Evolutionary conservation across 202 grass and related monocot genomes (phyloP).

Genomic region (Sporobolus alterniflorus): DNA sequence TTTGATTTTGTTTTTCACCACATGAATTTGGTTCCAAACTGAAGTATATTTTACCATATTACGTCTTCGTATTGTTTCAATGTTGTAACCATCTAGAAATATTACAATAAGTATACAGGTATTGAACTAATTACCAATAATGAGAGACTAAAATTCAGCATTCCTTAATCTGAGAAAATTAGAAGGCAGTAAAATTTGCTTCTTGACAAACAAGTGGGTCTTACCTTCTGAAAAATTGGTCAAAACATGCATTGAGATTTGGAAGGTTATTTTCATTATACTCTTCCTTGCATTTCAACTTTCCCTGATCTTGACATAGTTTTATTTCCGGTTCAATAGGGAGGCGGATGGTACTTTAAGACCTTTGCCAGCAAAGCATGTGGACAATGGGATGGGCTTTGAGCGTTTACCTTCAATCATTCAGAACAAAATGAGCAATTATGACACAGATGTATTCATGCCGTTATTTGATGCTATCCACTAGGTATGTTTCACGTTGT

Average conservation of each 20-base stretch:
- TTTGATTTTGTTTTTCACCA: too few relatives aligned
- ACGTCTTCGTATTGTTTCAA: background rate
- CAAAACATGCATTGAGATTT: slow-evolving; percentile 97
- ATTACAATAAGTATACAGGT: background rate
- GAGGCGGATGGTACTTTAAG: slow-evolving; percentile 85
- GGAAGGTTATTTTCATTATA: slow-evolving; percentile 47
- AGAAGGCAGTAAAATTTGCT: background rate
- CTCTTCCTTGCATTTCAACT: background rate
- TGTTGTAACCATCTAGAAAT: slow-evolving; percentile 9
- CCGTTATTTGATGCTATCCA: slow-evolving; percentile 96
- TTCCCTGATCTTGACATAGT: background rate
- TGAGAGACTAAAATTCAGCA: background rate
- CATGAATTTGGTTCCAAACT: background rate
- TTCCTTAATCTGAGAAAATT: background rate
- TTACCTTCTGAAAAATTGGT: too few relatives aligned
- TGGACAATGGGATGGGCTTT: slow-evolving; percentile 97
- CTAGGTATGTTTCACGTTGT: slow-evolving; percentile 50
- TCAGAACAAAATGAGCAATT: slow-evolving; percentile 99
- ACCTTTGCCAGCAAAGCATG: slow-evolving; percentile 91
- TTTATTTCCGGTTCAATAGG: slow-evolving; percentile 76
- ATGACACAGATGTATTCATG: slow-evolving; percentile 89
- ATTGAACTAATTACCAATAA: background rate
- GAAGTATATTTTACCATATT: background rate
- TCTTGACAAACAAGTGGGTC: too few relatives aligned
- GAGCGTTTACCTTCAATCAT: slow-evolving; percentile 93